phyloP scores from a whole-genome alignment of 257 asterid species.

The Cinchona pubescens region DNA sequence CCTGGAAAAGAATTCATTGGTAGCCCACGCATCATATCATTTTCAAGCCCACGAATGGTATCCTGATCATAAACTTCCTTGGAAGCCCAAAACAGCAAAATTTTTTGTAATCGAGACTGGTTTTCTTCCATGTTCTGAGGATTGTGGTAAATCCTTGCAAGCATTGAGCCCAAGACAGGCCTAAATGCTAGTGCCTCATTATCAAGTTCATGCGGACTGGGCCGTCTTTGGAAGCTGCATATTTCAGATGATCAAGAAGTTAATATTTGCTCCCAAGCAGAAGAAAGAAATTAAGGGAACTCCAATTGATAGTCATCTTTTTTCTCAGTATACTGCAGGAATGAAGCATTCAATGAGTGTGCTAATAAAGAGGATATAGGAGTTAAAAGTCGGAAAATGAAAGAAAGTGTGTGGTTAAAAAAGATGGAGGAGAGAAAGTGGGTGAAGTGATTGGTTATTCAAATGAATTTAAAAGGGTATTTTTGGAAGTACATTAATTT shows the following conservation, averaged over 20 bases:
- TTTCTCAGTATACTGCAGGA: neutral
- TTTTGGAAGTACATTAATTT: too few relatives aligned
- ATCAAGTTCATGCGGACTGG: slow-evolving; percentile 74
- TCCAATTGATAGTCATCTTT: neutral
- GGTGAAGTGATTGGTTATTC: too few relatives aligned
- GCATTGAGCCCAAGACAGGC: slow-evolving; percentile 93
- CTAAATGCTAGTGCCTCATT: slow-evolving; percentile 90
- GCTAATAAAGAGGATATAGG: too few relatives aligned
- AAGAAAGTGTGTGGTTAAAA: too few relatives aligned
- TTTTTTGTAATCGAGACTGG: slow-evolving; percentile 87
- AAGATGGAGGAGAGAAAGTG: too few relatives aligned
- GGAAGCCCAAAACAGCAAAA: slow-evolving; percentile 92
- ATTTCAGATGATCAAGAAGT: slow-evolving; percentile 9
- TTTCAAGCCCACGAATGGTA: slow-evolving; percentile 66
- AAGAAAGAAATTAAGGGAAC: neutral
- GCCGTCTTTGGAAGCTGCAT: slow-evolving; percentile 89
- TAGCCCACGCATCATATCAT: slow-evolving; percentile 67
- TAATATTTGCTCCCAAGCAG: neutral
- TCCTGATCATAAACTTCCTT: slow-evolving; percentile 93
- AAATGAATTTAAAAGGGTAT: too few relatives aligned
- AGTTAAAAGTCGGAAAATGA: too few relatives aligned
- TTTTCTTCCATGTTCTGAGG: slow-evolving; percentile 91
- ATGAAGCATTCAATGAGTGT: neutral
- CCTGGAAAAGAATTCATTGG: slow-evolving; percentile 55
- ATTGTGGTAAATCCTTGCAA: slow-evolving; percentile 82